Base-by-base conservation (phyloP, 805 yeast genomes). In the Lipomyces lipofer region DNA sequence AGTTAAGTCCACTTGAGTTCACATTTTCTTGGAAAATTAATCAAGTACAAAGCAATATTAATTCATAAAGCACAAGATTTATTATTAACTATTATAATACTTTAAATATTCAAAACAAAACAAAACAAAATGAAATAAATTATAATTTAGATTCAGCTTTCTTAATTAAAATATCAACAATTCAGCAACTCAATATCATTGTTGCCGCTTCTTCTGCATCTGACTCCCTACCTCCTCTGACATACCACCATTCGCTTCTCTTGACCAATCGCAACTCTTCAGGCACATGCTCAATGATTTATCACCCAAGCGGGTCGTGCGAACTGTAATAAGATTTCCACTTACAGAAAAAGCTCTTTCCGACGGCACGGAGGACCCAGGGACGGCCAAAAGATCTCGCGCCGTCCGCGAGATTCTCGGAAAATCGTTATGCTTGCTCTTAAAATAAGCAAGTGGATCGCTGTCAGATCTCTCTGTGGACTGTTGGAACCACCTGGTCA, bases 301-400 rank as follows among this genome's bases (percentile, higher is more conserved):
- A 19, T 36, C 24, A 19, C 40, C 40, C 40, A 36, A 36, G 40
- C 40, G 40, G 40, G 24, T 36, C 40, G 24, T 36, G 40, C 40
- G 40, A 36, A 36, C 40, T 36, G 40, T 36, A 36, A 36, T 36
- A 36, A 36, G 40, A 36, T 36, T 36, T 21, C 40, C 40, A 36
- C 40, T 36, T 36, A 1, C 40, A 17, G 40, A 36, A 36, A 36
- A 36, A 17, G 22, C 24, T 36, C 40, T 36, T 35, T 36, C 40
- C 40, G 40, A 36, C 4, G 40, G 40, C 24, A 36, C 40, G 24
- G 40, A 19, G 24, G 40, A 36, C 40, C 40, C 40, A 36, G 40
- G 40, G 40, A 36, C 40, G 12, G 40, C 40, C 40, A 36, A 36
- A 36, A 36, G 40, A 36, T 36, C 40, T 36, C 40, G 40, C 24